These are phyloP conservation scores for Solanum chacoense DNA, from an alignment of 305 asterid species.

Conservation along the genomic window DNA sequence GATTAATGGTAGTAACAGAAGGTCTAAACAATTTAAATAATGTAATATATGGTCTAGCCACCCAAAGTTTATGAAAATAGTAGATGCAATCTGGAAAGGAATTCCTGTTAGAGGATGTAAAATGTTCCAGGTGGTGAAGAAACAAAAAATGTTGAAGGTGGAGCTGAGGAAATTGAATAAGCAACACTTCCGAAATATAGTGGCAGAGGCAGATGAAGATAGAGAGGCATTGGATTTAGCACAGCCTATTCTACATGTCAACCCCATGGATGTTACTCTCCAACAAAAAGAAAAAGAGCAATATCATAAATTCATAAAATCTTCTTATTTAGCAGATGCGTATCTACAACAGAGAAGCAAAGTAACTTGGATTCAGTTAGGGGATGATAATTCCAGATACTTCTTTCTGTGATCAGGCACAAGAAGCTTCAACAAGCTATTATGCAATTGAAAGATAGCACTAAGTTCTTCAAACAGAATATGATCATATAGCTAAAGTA, in stretches of 20 bases:
- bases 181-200: background rate
- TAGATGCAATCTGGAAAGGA: background rate
- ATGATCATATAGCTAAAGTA: no score
- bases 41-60: background rate
- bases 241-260: background rate
- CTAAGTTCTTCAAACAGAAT: no score
- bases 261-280: background rate
- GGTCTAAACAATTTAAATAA: no score
- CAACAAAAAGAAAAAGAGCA: background rate
- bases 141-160: no score
- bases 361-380: no score
- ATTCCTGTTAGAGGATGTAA: no score
- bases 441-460: no score
- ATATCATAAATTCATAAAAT: background rate
- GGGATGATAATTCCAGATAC: no score
- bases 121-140: background rate
- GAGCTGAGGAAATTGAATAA: no score
- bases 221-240: background rate
- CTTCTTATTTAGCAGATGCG: background rate
- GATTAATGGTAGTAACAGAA: background rate
- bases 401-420: no score
- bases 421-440: no score
- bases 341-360: background rate
- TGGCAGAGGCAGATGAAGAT: background rate
- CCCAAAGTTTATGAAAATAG: background rate